phyloP scores from a whole-genome alignment of 2,329 filamentous ascomycete species.

The Cercospora canescens region DNA sequence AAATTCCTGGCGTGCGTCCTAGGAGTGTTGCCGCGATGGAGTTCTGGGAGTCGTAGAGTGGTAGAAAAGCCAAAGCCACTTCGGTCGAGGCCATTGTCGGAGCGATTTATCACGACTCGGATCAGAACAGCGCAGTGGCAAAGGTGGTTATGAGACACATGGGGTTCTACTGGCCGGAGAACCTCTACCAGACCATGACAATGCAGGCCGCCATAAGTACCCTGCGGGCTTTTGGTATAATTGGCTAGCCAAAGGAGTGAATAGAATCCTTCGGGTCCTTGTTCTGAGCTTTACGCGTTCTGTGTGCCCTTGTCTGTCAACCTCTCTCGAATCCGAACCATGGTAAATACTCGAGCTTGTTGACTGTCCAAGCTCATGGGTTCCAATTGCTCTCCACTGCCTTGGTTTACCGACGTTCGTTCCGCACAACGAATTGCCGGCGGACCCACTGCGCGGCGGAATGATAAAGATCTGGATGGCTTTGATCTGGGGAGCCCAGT shows the following conservation, averaged over 20 bases:
- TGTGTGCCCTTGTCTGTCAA: background rate
- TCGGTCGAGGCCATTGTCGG: background rate
- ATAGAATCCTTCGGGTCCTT: background rate
- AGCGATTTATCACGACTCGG: background rate
- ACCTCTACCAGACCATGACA: background rate
- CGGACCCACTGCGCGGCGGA: too few species aligned
- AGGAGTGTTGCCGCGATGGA: background rate
- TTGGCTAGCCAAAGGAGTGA: background rate
- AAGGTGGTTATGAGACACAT: background rate
- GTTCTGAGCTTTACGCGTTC: background rate
- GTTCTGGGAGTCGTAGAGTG: background rate
- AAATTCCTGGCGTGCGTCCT: background rate
- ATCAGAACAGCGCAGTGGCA: background rate
- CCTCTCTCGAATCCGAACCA: background rate
- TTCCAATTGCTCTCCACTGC: too few species aligned
- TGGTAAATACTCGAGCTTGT: too few species aligned
- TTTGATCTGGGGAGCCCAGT: too few species aligned
- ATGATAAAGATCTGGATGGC: too few species aligned
- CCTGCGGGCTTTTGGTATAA: background rate
- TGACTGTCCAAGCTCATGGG: too few species aligned
- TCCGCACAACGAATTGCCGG: too few species aligned
- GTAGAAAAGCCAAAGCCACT: background rate
- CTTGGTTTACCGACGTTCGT: too few species aligned
- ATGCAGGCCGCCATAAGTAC: background rate
- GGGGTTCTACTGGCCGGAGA: constrained; percentile 1